Evolutionary conservation across 768 basidiomycete species (phyloP).

Genomic region (Pleurotus salmoneostramineus): DNA sequence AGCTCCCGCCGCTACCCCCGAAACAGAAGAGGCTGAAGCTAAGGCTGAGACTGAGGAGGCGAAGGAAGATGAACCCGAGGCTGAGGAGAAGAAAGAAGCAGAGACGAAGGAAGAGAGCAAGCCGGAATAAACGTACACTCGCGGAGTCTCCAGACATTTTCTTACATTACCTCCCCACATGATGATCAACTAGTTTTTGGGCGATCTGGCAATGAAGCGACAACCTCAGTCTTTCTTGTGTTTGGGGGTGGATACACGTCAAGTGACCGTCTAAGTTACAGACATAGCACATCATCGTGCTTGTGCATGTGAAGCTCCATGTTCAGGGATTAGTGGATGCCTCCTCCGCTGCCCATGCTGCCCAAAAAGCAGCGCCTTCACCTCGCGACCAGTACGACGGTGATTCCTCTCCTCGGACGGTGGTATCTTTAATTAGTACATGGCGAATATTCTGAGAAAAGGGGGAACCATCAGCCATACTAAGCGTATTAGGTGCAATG

Average conservation of each 20-base stretch:
- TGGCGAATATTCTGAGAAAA: conserved; percentile 62
- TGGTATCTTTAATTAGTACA: conserved; percentile 74
- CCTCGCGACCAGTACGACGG: conserved; percentile 76
- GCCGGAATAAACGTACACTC: neutral
- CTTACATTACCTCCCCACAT: neutral
- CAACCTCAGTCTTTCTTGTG: too few relatives aligned
- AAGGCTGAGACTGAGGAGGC: conserved; percentile 19
- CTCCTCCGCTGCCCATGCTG: conserved; percentile 74
- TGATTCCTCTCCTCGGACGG: conserved; percentile 57
- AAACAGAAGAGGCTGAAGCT: conserved; percentile 18
- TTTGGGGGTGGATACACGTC: too few relatives aligned
- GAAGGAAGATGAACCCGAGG: conserved; percentile 21
- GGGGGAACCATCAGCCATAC: neutral
- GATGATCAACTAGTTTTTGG: neutral
- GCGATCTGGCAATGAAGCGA: neutral
- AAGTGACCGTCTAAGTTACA: too few relatives aligned
- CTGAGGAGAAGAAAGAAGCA: conserved; percentile 28
- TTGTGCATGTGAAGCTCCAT: too few relatives aligned
- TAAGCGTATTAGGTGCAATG: conserved; percentile 4
- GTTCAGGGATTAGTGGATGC: conserved; percentile 11
- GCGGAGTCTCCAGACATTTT: neutral
- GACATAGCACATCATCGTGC: too few relatives aligned
- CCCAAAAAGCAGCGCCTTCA: conserved; percentile 67
- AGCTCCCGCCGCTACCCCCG: conserved; percentile 12
- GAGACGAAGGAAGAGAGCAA: conserved; percentile 29